These are phyloP conservation scores for Puccinia brachypodii DNA, from an alignment of 1,284 basidiomycete species.

Conservation along the genomic window DNA sequence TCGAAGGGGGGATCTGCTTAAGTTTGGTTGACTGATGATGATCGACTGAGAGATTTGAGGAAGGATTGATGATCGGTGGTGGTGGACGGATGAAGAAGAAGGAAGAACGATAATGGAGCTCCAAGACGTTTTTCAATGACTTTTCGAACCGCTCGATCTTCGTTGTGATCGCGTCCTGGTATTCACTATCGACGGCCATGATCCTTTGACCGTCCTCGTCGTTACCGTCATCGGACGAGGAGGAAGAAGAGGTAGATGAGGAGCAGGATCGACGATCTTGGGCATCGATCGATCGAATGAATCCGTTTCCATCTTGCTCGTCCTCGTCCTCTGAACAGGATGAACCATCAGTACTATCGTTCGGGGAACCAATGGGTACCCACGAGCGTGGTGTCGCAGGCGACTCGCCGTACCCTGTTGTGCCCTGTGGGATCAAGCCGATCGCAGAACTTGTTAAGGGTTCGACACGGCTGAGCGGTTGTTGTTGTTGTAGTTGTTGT, in stretches of 20 bases:
- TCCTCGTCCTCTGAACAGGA: constrained; percentile 5
- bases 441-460: not conserved
- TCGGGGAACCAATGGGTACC: constrained; percentile 24
- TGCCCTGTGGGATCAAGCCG: not conserved
- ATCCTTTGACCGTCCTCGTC: constrained; percentile 2
- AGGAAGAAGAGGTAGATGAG: not conserved
- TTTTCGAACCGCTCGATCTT: constrained; percentile 30
- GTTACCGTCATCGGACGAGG: too few species aligned
- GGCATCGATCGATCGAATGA: not conserved
- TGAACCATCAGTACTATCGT: constrained; percentile 7
- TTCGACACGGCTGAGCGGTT: not conserved
- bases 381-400: constrained; percentile 34
- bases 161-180: not conserved
- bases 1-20: not conserved
- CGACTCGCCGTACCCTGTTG: not conserved
- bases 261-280: not conserved
- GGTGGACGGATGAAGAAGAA: not conserved
- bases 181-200: not conserved
- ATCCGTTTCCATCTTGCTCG: constrained; percentile 1
- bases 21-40: not conserved
- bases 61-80: not conserved
- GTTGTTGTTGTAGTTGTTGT: not conserved
- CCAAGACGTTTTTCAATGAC: constrained; percentile 23
- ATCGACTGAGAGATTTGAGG: not conserved
- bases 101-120: not conserved